phyloP scores from a whole-genome alignment of 148 eudicot species.

The Mesembryanthemum crystallinum region DNA sequence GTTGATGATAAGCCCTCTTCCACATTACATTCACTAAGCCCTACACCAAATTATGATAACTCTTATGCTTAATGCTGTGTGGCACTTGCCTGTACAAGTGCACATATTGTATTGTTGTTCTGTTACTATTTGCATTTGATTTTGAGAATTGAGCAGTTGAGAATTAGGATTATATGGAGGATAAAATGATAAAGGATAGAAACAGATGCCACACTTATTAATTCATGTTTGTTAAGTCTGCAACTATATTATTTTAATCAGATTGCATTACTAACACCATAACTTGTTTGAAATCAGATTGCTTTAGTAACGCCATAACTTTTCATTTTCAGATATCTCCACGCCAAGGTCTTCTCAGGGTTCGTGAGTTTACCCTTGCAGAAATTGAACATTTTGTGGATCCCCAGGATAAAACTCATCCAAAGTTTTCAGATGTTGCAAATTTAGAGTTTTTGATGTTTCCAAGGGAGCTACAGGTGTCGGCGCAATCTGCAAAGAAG shows the following conservation, averaged over 20 bases:
- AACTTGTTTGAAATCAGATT: not conserved
- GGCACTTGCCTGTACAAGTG: constrained; percentile 1
- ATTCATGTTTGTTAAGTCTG: not conserved
- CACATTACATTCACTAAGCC: not conserved
- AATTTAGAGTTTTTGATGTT: constrained; percentile 80
- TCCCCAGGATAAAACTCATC: constrained; percentile 88
- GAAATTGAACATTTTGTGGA: constrained; percentile 98
- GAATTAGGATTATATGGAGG: not conserved
- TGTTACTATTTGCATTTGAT: not conserved
- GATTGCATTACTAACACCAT: not conserved
- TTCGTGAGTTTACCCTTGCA: constrained; percentile 91
- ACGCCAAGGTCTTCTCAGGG: constrained; percentile 93
- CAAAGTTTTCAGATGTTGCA: constrained; percentile 77
- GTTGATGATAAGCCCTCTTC: not conserved
- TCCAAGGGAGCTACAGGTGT: constrained; percentile 90
- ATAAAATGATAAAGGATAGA: not conserved
- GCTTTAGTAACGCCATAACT: not conserved
- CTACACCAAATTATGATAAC: not conserved
- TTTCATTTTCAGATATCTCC: constrained; percentile 76
- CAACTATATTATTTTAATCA: not conserved
- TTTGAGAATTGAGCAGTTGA: not conserved
- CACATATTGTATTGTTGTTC: not conserved
- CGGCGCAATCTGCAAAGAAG: constrained; percentile 69
- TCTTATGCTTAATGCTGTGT: not conserved
- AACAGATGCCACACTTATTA: not conserved